Conservation (phyloP, 2,329 filamentous ascomycete genomes). For the Alternaria solani region DNA sequence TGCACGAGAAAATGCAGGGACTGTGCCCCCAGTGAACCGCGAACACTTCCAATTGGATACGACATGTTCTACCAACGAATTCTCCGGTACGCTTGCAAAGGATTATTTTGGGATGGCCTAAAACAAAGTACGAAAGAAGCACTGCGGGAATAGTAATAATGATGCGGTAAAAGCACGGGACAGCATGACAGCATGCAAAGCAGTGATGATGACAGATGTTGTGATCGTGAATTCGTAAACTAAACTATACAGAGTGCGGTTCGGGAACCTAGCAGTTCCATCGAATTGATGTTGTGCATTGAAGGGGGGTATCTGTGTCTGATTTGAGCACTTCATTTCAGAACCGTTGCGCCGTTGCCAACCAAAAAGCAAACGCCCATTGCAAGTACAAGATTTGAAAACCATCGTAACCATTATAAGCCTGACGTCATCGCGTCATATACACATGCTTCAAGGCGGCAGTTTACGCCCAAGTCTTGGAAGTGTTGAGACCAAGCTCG, state of each 20-base stretch:
- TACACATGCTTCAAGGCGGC: not conserved
- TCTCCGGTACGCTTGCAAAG: not conserved
- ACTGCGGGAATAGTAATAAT: not conserved
- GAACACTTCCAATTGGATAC: not conserved
- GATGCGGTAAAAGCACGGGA: not conserved
- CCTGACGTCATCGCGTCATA: not conserved
- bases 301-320: constrained; percentile 34
- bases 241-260: constrained; percentile 7
- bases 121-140: not conserved
- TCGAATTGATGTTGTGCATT: constrained; percentile 12
- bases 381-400: constrained; percentile 9
- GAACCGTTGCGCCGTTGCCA: constrained; percentile 30
- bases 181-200: not conserved
- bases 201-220: not conserved
- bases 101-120: not conserved
- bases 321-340: constrained; percentile 46
- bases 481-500: constrained; percentile 37
- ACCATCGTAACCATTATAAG: not conserved
- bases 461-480: constrained; percentile 41
- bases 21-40: not conserved
- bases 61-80: not conserved
- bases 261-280: constrained; percentile 13
- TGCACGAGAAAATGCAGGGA: not conserved
- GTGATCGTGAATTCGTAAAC: constrained; percentile 5
- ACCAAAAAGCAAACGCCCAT: constrained; percentile 3